A percentile compares a stretch with the other conserved stretches of the same genome.
These are phyloP conservation scores for Laburnicola sp. DNA, from an alignment of 2,329 filamentous ascomycete genomes.

Conservation along the genomic window DNA sequence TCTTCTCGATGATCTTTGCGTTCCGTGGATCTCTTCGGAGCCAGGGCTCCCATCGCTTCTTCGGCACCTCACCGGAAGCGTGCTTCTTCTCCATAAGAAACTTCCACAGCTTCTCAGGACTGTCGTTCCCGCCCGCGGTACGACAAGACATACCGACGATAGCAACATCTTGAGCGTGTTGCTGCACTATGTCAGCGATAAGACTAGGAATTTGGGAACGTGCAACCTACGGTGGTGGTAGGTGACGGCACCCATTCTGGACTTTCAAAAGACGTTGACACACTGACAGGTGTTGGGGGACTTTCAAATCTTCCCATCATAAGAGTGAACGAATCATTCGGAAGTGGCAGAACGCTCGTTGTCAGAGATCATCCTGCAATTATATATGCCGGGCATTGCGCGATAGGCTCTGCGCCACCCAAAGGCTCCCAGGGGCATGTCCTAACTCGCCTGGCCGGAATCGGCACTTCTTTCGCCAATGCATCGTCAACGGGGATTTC, in stretches of 20 bases:
- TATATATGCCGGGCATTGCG: neutral
- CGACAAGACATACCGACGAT: conserved; percentile 19
- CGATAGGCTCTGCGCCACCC: neutral
- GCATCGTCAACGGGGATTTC: neutral
- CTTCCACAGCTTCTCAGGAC: conserved; percentile 17
- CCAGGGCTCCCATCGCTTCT: conserved; percentile 12
- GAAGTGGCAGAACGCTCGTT: neutral
- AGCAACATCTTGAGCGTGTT: conserved; percentile 8
- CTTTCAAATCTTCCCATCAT: neutral
- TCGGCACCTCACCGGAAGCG: conserved; percentile 9
- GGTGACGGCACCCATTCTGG: neutral
- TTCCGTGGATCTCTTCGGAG: conserved; percentile 8
- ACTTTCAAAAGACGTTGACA: neutral
- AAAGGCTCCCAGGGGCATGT: neutral
- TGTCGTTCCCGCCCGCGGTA: conserved; percentile 12
- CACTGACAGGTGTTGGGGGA: conserved; percentile 4
- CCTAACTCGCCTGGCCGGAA: too few relatives aligned
- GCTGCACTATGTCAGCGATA: neutral
- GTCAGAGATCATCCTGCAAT: neutral
- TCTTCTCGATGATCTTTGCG: conserved; percentile 5
- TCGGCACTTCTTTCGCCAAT: neutral
- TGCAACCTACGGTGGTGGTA: neutral
- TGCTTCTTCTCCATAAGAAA: conserved; percentile 17
- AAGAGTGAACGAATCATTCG: conserved; percentile 2
- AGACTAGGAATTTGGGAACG: too few relatives aligned